phyloP scores from a whole-genome alignment of 225 moss, liverwort and hornwort species.

The Bryoerythrophyllum caledonicum region DNA sequence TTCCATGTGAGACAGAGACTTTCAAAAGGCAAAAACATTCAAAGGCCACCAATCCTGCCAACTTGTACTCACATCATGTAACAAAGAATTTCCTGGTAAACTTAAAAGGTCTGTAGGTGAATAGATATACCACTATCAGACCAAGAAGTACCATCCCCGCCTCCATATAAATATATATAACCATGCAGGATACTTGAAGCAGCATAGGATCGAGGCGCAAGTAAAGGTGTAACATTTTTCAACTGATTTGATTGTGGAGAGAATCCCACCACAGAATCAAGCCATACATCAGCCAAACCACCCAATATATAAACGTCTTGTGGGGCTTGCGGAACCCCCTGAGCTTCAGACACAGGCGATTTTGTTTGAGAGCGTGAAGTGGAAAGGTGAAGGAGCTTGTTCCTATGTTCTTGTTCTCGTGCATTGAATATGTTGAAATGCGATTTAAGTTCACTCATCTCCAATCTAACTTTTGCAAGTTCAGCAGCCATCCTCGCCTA shows the following conservation, averaged over 20 bases:
- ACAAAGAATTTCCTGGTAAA: not conserved
- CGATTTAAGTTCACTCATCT: conserved; percentile 51
- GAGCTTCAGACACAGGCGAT: not conserved
- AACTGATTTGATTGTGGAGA: conserved; percentile 58
- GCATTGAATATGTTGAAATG: conserved; percentile 33
- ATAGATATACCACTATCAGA: conserved; percentile 64
- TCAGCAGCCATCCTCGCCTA: conserved; percentile 62
- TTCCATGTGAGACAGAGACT: not conserved
- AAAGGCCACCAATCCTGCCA: not conserved
- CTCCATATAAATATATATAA: conserved; percentile 82
- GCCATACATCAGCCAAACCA: conserved; percentile 77
- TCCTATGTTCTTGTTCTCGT: conserved; percentile 48
- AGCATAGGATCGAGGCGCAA: conserved; percentile 82
- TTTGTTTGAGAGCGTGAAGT: conserved; percentile 21
- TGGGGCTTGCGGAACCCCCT: conserved; percentile 29
- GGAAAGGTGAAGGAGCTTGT: conserved; percentile 27
- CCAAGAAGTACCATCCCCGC: conserved; percentile 90
- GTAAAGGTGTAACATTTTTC: conserved; percentile 60
- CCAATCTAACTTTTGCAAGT: conserved; percentile 56
- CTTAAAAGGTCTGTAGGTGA: conserved; percentile 10
- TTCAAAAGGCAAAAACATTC: not conserved
- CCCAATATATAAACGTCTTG: conserved; percentile 76
- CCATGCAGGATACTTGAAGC: conserved; percentile 76
- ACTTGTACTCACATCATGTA: conserved; percentile 3
- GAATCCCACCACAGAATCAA: conserved; percentile 80